Evolutionary conservation across 148 eudicot species (phyloP).

Genomic region (Tetragonia tetragonoides): DNA sequence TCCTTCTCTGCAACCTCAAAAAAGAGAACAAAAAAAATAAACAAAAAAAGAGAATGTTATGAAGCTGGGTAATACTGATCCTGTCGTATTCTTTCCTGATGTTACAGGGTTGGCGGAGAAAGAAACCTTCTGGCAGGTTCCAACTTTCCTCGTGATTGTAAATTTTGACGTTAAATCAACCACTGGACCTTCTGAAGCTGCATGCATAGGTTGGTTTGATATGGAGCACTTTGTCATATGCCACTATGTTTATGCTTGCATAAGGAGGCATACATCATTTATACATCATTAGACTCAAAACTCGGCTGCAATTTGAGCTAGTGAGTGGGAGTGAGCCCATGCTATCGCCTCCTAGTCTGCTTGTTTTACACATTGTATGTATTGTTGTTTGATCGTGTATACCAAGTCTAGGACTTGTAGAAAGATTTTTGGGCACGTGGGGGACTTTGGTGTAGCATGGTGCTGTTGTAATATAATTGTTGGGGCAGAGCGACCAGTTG

Average conservation of each 20-base stretch:
- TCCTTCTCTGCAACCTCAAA: neutral
- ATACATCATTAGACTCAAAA: slow-evolving; percentile 4
- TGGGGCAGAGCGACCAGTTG: slow-evolving; percentile 13
- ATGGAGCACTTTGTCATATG: neutral
- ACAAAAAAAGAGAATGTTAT: neutral
- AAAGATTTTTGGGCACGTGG: slow-evolving; percentile 18
- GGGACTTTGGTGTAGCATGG: neutral
- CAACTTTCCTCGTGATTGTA: slow-evolving; percentile 58
- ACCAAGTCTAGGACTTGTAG: slow-evolving; percentile 26
- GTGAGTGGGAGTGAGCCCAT: slow-evolving; percentile 21
- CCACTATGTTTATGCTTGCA: slow-evolving; percentile 5
- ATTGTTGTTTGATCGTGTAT: slow-evolving; percentile 31
- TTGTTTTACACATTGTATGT: slow-evolving; percentile 37
- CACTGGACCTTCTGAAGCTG: slow-evolving; percentile 17
- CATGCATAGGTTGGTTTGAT: slow-evolving; percentile 18
- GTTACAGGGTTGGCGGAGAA: slow-evolving; percentile 93
- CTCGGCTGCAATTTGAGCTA: slow-evolving; percentile 22
- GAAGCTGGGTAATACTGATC: neutral
- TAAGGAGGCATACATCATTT: too few species aligned
- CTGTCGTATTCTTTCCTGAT: neutral
- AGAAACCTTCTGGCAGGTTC: slow-evolving; percentile 78
- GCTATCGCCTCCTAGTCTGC: slow-evolving; percentile 1
- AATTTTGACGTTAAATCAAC: slow-evolving; percentile 20
- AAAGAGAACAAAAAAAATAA: neutral
- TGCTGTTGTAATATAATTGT: slow-evolving; percentile 27